Base-by-base conservation (phyloP, 495 filamentous ascomycete species). In the Letharia columbiana region DNA sequence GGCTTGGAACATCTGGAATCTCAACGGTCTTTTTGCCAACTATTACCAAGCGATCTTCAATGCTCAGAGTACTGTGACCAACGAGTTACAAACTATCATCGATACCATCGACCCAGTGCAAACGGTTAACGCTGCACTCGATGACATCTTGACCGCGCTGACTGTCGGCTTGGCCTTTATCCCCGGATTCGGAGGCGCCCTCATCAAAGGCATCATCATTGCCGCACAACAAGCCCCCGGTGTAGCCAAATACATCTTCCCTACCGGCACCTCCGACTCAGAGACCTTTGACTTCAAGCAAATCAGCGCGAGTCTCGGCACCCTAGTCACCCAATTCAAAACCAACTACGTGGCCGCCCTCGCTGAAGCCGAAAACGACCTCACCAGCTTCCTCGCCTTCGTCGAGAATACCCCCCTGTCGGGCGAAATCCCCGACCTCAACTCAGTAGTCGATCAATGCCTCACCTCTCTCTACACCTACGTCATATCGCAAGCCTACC, bases 401-500 rank as follows among this genome's bases (percentile, higher is more conserved):
- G 64, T 66, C 11, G 37, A 31, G 31, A 58, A 66, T 8, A 58
- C 54, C 35, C 60, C 39, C 13, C 42, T 66, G 54, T 66, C 64
- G 2, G 60, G 54, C 35, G 28, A 66, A 28, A 66, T 66, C 23
- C 41, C 59, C 9, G 60, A 66, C 13, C 54, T 66, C 23, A 61
- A 66, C 31, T 37, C 64, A 7, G 23, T 66, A 15, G 37, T 58
- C n/a, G 54, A 66, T n/a, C 59, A 66, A 56, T 56, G 59, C 20
- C 59, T 58, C 4, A 11, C 39, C 28, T 39, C 64, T 12, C 37
- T 66, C 20, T 60, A 66, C 45, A 66, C 64, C 39, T 66, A 61
- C 57, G 45, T 66, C 35, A 58, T 66, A 54, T 66, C 64, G n/a
- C 64, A 66, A 60, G 56, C 64, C 18, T 47, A 60, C 18, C 64